Evolutionary conservation across 257 asterid species (phyloP).

Genomic region (Solanum bukasovii): DNA sequence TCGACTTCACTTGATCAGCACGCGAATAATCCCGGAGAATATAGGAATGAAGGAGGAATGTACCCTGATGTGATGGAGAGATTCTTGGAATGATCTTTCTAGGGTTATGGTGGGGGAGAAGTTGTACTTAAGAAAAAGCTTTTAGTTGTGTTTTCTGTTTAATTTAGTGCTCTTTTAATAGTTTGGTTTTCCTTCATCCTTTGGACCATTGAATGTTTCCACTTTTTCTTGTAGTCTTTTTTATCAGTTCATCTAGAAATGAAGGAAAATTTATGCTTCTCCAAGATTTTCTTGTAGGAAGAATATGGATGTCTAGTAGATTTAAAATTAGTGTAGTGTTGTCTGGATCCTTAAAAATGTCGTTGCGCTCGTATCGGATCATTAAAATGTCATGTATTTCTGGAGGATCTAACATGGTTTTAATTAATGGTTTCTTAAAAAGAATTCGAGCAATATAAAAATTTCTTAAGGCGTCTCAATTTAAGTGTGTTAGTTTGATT

Average conservation of each 20-base stretch:
- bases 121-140: conserved; percentile 29
- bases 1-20: conserved; percentile 65
- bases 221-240: conserved; percentile 1
- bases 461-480: neutral
- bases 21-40: conserved; percentile 51
- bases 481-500: neutral
- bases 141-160: conserved; percentile 13
- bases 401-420: neutral
- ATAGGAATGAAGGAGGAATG: conserved; percentile 63
- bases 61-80: conserved; percentile 84
- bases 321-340: neutral
- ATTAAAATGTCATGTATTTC: neutral
- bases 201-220: neutral
- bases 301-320: neutral
- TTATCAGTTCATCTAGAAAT: neutral
- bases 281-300: neutral
- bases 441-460: neutral
- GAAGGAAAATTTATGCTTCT: neutral
- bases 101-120: conserved; percentile 1
- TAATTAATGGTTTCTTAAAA: neutral
- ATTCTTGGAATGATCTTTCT: conserved; percentile 53
- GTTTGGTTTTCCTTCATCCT: neutral
- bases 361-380: fast-evolving
- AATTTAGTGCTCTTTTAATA: neutral
- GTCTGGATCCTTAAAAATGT: neutral